Conservation (phyloP, 768 basidiomycete species). For the Mycena venus region DNA sequence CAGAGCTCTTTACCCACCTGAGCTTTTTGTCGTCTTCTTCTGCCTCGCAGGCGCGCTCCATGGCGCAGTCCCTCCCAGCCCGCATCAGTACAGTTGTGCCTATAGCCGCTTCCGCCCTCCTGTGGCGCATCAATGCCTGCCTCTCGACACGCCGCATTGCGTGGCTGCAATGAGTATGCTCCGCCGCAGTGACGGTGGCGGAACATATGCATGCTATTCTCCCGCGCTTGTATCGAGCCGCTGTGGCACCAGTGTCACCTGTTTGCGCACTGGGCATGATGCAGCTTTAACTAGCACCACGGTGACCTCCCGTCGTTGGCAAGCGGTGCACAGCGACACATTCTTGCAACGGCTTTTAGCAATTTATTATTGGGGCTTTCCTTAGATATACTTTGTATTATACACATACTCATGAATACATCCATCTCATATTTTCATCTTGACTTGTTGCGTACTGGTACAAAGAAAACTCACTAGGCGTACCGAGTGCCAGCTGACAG, state of each 20-base stretch:
- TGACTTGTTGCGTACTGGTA: neutral
- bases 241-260: too few relatives aligned
- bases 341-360: neutral
- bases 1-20: too few relatives aligned
- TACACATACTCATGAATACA: neutral
- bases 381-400: neutral
- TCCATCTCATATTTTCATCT: neutral
- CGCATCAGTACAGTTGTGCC: too few relatives aligned
- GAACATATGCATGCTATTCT: too few relatives aligned
- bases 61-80: too few relatives aligned
- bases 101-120: neutral
- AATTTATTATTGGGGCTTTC: neutral
- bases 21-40: too few relatives aligned
- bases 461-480: neutral
- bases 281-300: neutral
- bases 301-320: neutral
- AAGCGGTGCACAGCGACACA: neutral
- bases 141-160: neutral
- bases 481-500: neutral
- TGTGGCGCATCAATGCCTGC: neutral
- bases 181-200: too few relatives aligned
- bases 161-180: neutral
- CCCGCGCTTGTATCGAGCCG: too few relatives aligned
- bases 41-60: too few relatives aligned
- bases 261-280: neutral